Conservation (phyloP, 306 rosid species). For the Rosa lucieae region DNA sequence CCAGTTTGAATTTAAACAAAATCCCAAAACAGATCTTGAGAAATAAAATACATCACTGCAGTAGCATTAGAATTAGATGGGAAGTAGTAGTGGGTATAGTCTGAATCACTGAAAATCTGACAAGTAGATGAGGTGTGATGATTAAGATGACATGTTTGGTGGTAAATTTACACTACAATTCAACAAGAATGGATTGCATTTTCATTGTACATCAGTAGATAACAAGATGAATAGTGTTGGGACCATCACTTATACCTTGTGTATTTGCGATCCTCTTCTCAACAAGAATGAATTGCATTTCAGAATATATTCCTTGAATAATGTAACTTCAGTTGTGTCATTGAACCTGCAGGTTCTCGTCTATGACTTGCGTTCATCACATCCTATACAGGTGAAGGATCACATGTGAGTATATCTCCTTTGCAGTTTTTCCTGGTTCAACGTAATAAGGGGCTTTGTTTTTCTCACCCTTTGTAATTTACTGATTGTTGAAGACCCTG, state of each 20-base stretch:
- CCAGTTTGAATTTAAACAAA: neutral
- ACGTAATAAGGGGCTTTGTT: neutral
- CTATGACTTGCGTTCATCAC: conserved; percentile 83
- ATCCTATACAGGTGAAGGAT: conserved; percentile 69
- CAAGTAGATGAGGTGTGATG: neutral
- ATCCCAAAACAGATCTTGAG: neutral
- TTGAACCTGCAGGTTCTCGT: conserved; percentile 70
- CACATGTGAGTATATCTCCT: conserved; percentile 69
- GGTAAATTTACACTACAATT: neutral
- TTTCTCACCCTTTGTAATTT: neutral
- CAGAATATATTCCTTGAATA: neutral
- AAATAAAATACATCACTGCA: neutral
- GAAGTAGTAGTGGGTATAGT: neutral
- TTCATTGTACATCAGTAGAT: neutral
- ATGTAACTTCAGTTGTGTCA: neutral
- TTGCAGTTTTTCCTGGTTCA: conserved; percentile 12
- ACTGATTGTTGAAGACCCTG: conserved; percentile 19
- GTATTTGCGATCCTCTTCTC: neutral
- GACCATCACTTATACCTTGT: neutral
- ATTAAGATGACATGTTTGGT: neutral
- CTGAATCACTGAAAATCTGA: neutral
- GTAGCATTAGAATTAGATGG: neutral
- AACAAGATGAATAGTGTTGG: neutral
- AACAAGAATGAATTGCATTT: neutral
- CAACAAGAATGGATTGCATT: neutral